Evolutionary conservation across 306 rosid species (phyloP), one percentile per base, ranked within the genome.

Genomic region (Lupinus albus): DNA sequence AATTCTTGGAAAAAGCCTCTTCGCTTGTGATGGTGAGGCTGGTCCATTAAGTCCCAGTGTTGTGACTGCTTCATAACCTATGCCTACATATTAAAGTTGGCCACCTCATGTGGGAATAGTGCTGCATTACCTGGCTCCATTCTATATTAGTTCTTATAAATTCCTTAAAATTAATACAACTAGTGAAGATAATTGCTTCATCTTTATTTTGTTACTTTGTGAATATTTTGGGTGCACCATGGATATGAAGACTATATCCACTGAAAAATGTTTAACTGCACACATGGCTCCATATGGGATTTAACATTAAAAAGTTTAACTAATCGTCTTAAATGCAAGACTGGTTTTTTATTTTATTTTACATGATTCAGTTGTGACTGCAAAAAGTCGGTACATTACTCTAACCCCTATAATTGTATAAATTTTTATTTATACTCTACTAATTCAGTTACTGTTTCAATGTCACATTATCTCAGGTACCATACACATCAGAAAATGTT

Each of bases 401-500:
- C 57, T 25, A 28, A 7, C 18, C 62, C 11, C 49, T 48, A 41
- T 15, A 53, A 46, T 5, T 41, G 42, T 54, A 28, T 6, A 50
- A 64, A 28, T 49, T n/a, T 57, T 20, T 30, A 41, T 73, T 38
- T 59, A 12, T 46, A 44, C 49, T 69, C 78, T 60, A 47, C 59
- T 18, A 15, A 36, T 71, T 54, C 49, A 28, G 25, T 70, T 58
- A 71, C 79, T 58, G 46, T 60, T 52, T 36, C 39, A 7, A 61
- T 61, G 32, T 66, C 61, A 69, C 52, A 66, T 49, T 61, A 48
- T 79, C 78, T 61, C 89, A 94, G 99, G 71, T 90, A 74, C 17
- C 83, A 13, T 94, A 94, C 88, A 76, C 91, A 3, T 83, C 97
- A n/a, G 96, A 90, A 56, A 94, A 94, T 81, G 99, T 90, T 61